phyloP scores from a whole-genome alignment of 2,329 filamentous ascomycete species.

The Paraconiothyrium sp. region DNA sequence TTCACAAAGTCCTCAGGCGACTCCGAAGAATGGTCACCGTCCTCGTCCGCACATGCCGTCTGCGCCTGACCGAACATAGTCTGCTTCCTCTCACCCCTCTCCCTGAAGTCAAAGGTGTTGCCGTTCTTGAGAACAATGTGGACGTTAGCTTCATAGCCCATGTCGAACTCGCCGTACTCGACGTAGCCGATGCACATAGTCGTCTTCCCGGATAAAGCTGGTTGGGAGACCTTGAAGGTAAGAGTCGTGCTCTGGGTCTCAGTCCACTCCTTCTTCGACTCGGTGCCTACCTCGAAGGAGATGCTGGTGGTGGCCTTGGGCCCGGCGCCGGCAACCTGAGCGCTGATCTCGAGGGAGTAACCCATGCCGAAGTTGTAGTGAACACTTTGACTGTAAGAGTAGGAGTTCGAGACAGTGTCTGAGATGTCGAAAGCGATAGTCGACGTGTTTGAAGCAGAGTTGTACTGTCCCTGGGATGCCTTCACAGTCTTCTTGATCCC shows the following conservation, averaged over 20 bases:
- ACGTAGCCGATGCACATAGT: conserved; percentile 16
- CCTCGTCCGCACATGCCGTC: conserved; percentile 12
- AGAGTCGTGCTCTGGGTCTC: neutral
- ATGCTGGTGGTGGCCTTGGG: conserved; percentile 4
- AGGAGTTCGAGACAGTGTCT: conserved; percentile 1
- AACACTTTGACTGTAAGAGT: conserved; percentile 9
- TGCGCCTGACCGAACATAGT: conserved; percentile 1
- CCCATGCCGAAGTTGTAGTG: conserved; percentile 5
- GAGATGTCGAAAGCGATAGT: neutral
- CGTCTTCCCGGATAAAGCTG: conserved; percentile 1
- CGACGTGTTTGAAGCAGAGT: conserved; percentile 4
- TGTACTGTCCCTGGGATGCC: neutral
- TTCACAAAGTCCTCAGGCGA: conserved; percentile 3
- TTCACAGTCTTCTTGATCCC: conserved; percentile 7
- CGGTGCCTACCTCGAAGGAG: conserved; percentile 1
- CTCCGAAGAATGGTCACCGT: conserved; percentile 5
- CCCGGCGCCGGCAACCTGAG: conserved; percentile 16
- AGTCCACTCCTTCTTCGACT: conserved; percentile 9
- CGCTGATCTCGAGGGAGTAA: conserved; percentile 14
- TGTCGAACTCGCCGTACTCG: conserved; percentile 11
- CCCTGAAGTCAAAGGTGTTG: conserved; percentile 11
- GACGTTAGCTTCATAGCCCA: conserved; percentile 13
- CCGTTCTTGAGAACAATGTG: conserved; percentile 12
- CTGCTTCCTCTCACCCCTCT: conserved; percentile 12
- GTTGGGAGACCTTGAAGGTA: conserved; percentile 3